Evolutionary conservation across 257 asterid genomes (phyloP), one percentile per base, ranked within the genome.

Genomic region (Solanum chmielewskii): DNA sequence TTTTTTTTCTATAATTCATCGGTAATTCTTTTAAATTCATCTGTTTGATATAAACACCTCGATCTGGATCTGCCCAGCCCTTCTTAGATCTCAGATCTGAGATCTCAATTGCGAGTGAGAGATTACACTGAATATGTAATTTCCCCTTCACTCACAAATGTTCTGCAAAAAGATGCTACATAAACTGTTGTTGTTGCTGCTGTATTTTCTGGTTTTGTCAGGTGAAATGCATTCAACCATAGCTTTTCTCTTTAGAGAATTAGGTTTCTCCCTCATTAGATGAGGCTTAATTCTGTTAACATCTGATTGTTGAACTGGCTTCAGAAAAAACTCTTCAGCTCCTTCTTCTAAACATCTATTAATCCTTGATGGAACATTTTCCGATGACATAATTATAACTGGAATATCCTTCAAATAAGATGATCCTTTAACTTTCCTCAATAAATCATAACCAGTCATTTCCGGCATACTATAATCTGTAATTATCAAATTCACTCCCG

Each of bases 381-480:
- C 95, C 5, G 96, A 93, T 27, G 95, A 93, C 96, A 93, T 93
- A 31, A 93, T 92, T 49, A 93, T 95, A 5, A 93, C 96, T 70
- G 96, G 95, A 35, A 92, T 90, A 71, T 93, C 94, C 84, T 87
- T 93, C 9, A 92, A 91, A 6, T 52, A 68, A 3, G 86, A 83
- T 11, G 94, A 93, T 59, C 88, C 90, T 92, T 86, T 86, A 81
- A 86, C 41, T 56, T 75, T 86, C 42, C 83, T 86, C 45, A 86
- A 81, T 7, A 86, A 45, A 21, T 86, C 88, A 76, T 86, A 86
- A 68, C 88, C 88, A 25, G 88, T 86, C 88, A 86, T 86, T 39
- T 37, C 88, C 16, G 88, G 88, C 88, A 86, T 86, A 29, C 88
- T 73, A 18, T 86, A 86, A 68, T 86, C 88, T 49, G 88, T 86